These are phyloP conservation scores for Buddleja alternifolia DNA, from an alignment of 257 asterid species.

Conservation along the genomic window DNA sequence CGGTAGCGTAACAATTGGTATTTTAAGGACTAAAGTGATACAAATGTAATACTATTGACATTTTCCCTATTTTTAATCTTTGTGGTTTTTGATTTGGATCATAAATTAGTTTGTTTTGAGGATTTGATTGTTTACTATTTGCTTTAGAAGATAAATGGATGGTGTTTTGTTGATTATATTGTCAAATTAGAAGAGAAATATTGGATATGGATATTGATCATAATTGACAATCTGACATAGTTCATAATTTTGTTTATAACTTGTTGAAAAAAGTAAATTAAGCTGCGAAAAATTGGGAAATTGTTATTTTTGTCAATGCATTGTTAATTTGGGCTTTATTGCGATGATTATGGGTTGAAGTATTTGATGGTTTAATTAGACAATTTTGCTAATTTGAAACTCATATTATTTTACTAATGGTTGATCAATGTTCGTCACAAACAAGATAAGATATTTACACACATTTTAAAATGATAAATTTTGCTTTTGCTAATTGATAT, in stretches of 20 bases:
- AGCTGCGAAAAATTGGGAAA: background rate
- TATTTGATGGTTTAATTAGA: background rate
- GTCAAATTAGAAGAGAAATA: no score
- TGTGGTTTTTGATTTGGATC: background rate
- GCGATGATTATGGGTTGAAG: background rate
- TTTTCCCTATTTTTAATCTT: background rate
- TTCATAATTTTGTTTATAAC: background rate
- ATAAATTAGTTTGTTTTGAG: constrained; percentile 7
- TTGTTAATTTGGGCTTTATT: background rate
- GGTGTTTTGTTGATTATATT: background rate
- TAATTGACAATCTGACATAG: background rate
- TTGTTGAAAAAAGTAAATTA: background rate
- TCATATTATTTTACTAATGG: no score
- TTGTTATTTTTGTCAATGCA: background rate
- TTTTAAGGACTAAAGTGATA: no score
- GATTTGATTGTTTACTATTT: background rate
- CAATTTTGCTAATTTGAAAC: no score
- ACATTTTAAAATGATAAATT: background rate
- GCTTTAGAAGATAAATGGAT: background rate
- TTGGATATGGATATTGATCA: background rate
- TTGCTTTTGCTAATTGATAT: background rate
- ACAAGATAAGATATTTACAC: background rate
- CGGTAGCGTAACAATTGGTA: no score
- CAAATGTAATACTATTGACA: no score
- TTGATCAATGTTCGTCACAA: no score